Base-by-base conservation (phyloP, 257 asterid genomes). In the Solanum pimpinellifolium region DNA sequence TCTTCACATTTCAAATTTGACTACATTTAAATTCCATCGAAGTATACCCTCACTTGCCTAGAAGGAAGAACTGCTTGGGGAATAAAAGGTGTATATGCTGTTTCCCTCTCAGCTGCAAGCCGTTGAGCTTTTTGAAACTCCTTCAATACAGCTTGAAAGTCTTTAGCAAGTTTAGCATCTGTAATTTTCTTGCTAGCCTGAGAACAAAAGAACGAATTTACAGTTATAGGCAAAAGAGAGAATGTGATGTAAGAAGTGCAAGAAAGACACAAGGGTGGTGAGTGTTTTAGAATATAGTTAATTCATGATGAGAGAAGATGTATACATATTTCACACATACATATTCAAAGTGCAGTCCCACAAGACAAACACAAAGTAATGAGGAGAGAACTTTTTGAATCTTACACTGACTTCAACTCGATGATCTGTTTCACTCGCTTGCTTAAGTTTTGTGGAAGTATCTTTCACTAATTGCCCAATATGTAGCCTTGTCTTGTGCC, bases 81-180 rank as follows among this genome's bases (percentile, higher is more conserved):
- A 90, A 91, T 89, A 88, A 90, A 90, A 88, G 98, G 98, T 87
- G 92, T 86, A 90, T 93, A 95, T 31, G 97, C 94, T n/a, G 99
- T 95, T 90, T 91, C 93, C 87, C 91, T 87, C 31, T 91, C 92
- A 41, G 92, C 92, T 41, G 93, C 89, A 68, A 91, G 91, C 66
- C 93, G 90, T 29, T 91, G 93, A 74, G 93, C 90, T 89, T 91
- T 91, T 83, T 96, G 99, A 89, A 94, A 96, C 93, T 95, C 99
- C 89, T 96, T 95, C 84, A 96, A 89, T 29, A 96, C 96, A 33
- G 97, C 95, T 94, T 96, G 95, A 92, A 96, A 95, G 89, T 96
- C 99, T 91, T 93, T 96, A 76, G 99, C 99, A 91, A 95, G 99
- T 91, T 95, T 96, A 46, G 98, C 99, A 91, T 96, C 99, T 20